Evolutionary conservation across 106 monocot species (phyloP), one percentile per base, ranked within the genome.

Genomic region (Iris macrosiphon): DNA sequence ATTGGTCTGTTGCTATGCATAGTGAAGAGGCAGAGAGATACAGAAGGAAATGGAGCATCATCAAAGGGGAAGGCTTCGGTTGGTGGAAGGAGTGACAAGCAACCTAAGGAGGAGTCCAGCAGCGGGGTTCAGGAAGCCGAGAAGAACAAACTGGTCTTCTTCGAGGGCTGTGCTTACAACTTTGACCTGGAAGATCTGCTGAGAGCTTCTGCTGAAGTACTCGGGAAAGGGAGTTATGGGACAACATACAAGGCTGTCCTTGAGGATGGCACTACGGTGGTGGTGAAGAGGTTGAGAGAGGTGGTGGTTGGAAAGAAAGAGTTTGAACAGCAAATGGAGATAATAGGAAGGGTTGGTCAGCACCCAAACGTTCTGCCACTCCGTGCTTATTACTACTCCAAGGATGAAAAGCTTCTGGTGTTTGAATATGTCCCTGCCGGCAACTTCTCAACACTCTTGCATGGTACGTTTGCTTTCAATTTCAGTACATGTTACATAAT

Each of bases 261-360:
- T 40, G 96, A 98, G 39, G 96, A 98, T 69, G 90, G 90, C 10
- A 83, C 78, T 3, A 91, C 74, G 3, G 90, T 98, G 18, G 90
- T 98, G 7, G 96, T 98, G 18, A 98, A 98, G 63, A 76, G 96
- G 47, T 69, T 98, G 52, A 98, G 83, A 62, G 96, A 98, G 60
- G 83, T 91, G 31, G 67, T 87, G 7, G 83, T 78, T 19, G 86
- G 86, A 7, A 90, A 90, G 74, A 83, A 40, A 40, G 96, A 98
- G 43, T 98, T 98, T 64, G 96, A 91, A 35, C 96, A 96, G 53
- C 96, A 90, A 23, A 96, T 96, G 96, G 86, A 96, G 52, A 70
- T 78, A 38, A 76, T 91, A 9, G 90, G 90, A 45, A 75, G 63
- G 41, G 70, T 91, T 31, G 80, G 77, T n/a, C 79, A 65, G 58